Base-by-base conservation (phyloP, 306 rosid species). In the Gynostemma pentaphyllum region DNA sequence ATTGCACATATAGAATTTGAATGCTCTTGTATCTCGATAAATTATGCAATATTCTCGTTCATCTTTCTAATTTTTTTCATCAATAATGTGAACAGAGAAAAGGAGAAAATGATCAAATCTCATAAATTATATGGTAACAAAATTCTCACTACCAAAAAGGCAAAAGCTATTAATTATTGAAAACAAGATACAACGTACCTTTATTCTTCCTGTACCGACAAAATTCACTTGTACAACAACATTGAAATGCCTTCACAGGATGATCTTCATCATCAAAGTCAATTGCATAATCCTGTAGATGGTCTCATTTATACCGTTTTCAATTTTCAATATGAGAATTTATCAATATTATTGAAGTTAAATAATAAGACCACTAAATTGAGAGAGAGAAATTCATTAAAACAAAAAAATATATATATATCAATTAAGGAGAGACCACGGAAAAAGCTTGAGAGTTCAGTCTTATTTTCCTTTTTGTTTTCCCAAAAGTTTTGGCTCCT, bases 201-300 rank as follows among this genome's bases (percentile, higher is more conserved):
- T 34, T n/a, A 3, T 12, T 56, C 49, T 53, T 85, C 37, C 50
- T 69, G 59, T 71, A 81, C 48, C 89, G 83, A 78, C 98, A 91
- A 11, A 14, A 74, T 19, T 57, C 8, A 69, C 98, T 91, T 72
- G 89, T 86, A 67, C 98, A 91, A 53, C 67, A 36, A 45, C 98
- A 91, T 5, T 29, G 54, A 69, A 91, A 91, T 49, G 98, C 98
- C 74, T 87, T 64, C 24, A 91, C 74, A 34, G 95, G 95, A 67
- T 91, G 98, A 16, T 72, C 70, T 34, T 62, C 66, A 72, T 91
- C 96, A 62, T 72, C 82, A 66, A 91, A 91, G 73, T 91, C 95
- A 71, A 91, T 84, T 23, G 83, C 83, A 70, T 91, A 91, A 70
- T 91, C 98, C 98, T 91, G 82, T 56, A 74, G 60, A 69, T n/a